Conservation (phyloP, 352 stramenopile genomes). For the Globisporangium irregulare region DNA sequence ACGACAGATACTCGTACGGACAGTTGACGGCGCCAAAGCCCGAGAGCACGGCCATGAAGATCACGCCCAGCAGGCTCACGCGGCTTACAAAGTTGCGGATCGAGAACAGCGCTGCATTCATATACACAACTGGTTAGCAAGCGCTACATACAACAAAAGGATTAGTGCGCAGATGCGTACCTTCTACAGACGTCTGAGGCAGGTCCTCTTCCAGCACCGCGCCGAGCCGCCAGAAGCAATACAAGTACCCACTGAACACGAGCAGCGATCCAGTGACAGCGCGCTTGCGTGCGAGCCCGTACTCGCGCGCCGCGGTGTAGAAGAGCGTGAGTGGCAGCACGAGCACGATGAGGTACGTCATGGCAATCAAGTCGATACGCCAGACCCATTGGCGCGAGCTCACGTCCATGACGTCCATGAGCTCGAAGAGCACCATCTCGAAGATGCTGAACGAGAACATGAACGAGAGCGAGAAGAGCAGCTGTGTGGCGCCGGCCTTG, state of each 20-base stretch:
- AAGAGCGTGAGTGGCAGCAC: slow-evolving; percentile 76
- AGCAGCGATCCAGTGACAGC: slow-evolving; percentile 23
- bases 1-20: slow-evolving; percentile 83
- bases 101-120: slow-evolving; percentile 53
- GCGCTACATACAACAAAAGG: not conserved
- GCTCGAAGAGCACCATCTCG: slow-evolving; percentile 78
- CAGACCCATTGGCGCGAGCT: slow-evolving; percentile 70
- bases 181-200: slow-evolving; percentile 38
- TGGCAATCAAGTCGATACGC: slow-evolving; percentile 69
- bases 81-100: slow-evolving; percentile 81
- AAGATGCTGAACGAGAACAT: slow-evolving; percentile 81
- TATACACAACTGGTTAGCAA: slow-evolving; percentile 4
- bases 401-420: slow-evolving; percentile 66
- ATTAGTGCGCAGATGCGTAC: slow-evolving; percentile 19
- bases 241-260: slow-evolving; percentile 57
- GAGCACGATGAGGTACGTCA: slow-evolving; percentile 75
- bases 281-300: slow-evolving; percentile 30
- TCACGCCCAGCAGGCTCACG: slow-evolving; percentile 73
- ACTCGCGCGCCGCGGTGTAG: slow-evolving; percentile 68
- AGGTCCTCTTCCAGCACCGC: slow-evolving; percentile 48
- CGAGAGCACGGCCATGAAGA: slow-evolving; percentile 82
- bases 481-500: slow-evolving; percentile 43
- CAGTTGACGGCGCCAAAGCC: slow-evolving; percentile 83
- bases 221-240: slow-evolving; percentile 72
- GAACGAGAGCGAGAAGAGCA: slow-evolving; percentile 73